phyloP scores from a whole-genome alignment of 2,329 filamentous ascomycete species.

The Penicillium corylophilum region DNA sequence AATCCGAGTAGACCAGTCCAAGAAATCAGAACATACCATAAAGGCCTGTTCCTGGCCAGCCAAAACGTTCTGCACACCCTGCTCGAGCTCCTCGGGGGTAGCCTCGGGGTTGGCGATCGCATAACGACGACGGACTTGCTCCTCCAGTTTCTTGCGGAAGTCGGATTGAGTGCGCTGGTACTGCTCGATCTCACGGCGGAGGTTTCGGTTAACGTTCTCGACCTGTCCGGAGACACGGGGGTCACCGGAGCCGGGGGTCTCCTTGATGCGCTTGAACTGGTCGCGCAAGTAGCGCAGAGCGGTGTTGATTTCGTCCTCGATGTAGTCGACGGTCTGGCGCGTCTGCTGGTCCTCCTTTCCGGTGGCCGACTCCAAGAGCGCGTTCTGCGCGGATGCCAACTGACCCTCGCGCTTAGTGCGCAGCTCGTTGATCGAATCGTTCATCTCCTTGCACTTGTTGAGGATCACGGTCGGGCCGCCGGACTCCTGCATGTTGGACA shows the following conservation, averaged over 20 bases:
- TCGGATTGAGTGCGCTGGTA: conserved; percentile 79
- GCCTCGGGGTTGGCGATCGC: conserved; percentile 84
- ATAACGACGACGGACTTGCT: conserved; percentile 86
- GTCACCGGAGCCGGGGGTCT: conserved; percentile 70
- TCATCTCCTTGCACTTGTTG: conserved; percentile 80
- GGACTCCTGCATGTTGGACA: conserved; percentile 35
- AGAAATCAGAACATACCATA: conserved; percentile 57
- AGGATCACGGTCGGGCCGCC: conserved; percentile 73
- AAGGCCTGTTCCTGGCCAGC: conserved; percentile 74
- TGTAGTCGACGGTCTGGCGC: conserved; percentile 67
- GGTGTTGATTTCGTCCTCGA: conserved; percentile 77
- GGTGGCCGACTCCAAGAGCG: conserved; percentile 73
- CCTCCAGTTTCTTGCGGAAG: conserved; percentile 76
- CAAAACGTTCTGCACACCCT: conserved; percentile 69
- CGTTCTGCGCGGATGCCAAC: conserved; percentile 63
- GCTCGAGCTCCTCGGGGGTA: conserved; percentile 71
- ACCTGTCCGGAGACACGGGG: conserved; percentile 77
- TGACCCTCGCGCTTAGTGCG: conserved; percentile 56
- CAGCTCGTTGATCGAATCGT: conserved; percentile 72
- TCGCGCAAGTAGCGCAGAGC: conserved; percentile 76
- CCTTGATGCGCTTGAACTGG: conserved; percentile 79
- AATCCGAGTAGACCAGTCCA: not conserved
- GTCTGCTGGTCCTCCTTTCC: conserved; percentile 64
- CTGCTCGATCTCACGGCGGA: conserved; percentile 76
- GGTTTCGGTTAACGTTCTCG: conserved; percentile 71